A percentile compares a stretch with the other conserved stretches of the same genome.
These are phyloP conservation scores for Blastocystis sp. DNA, from an alignment of 352 stramenopile genomes.

Conservation along the genomic window DNA sequence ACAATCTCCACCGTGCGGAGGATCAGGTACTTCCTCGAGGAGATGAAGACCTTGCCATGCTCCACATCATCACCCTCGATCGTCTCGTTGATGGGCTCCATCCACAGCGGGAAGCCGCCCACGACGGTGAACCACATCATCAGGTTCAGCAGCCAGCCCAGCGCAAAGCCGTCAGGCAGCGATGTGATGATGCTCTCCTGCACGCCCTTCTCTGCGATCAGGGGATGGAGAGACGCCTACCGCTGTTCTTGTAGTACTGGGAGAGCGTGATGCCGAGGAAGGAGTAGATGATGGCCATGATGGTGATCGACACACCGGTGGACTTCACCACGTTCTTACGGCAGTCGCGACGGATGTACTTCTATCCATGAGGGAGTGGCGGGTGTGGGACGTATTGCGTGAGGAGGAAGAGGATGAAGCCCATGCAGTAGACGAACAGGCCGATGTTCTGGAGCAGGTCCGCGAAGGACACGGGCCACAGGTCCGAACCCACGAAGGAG, in stretches of 20 bases:
- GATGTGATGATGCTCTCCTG: constrained; percentile 48
- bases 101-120: constrained; percentile 60
- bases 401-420: constrained; percentile 64
- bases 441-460: constrained; percentile 35
- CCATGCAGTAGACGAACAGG: constrained; percentile 55
- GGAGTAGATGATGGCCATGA: constrained; percentile 57
- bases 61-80: constrained; percentile 43
- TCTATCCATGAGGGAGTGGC: not conserved
- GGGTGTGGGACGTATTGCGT: constrained; percentile 41
- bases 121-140: constrained; percentile 38
- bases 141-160: constrained; percentile 27
- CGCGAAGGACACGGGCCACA: constrained; percentile 37
- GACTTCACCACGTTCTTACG: constrained; percentile 13
- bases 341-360: constrained; percentile 60
- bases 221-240: not conserved
- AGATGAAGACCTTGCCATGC: constrained; percentile 47
- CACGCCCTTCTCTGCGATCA: constrained; percentile 6
- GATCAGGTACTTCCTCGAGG: constrained; percentile 24
- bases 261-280: constrained; percentile 44
- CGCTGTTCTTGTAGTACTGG: constrained; percentile 51
- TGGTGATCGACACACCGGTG: constrained; percentile 13
- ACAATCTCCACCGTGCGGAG: constrained; percentile 23
- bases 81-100: constrained; percentile 63
- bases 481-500: not conserved
- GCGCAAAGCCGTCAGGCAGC: not conserved